Percentiles rank a stretch among this genome's conserved stretches.
phyloP scores from a whole-genome alignment of 2,329 filamentous ascomycete genomes.

The Fusarium napiforme region DNA sequence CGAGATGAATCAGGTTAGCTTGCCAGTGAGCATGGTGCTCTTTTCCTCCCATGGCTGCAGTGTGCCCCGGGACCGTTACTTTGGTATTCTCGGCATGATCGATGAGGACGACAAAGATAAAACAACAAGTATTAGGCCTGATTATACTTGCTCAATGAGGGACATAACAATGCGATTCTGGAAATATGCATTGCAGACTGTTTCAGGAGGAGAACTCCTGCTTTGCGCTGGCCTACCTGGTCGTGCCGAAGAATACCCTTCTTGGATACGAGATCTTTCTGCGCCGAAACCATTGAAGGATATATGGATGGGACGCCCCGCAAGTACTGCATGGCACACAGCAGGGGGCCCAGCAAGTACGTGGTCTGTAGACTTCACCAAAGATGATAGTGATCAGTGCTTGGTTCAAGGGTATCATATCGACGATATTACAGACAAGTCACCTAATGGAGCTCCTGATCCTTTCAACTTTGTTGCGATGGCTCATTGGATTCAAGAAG shows the following conservation, averaged over 20 bases:
- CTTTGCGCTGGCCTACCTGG: neutral
- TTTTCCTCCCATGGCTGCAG: neutral
- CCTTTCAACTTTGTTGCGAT: rapidly evolving
- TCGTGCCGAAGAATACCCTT: neutral
- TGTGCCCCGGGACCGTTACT: slow-evolving; percentile 4
- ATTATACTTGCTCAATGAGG: neutral
- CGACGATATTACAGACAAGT: neutral
- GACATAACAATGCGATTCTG: slow-evolving; percentile 10
- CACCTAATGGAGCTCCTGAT: rapidly evolving
- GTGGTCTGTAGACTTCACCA: neutral
- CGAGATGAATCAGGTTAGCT: neutral
- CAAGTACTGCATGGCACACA: neutral
- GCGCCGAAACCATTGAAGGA: neutral
- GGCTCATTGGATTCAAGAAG: neutral
- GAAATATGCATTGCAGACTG: neutral
- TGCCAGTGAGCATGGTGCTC: neutral
- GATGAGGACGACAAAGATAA: neutral
- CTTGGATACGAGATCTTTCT: slow-evolving; percentile 9
- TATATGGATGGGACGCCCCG: neutral
- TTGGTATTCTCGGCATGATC: slow-evolving; percentile 7
- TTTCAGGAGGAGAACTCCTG: neutral
- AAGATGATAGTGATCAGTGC: neutral
- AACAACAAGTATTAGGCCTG: neutral
- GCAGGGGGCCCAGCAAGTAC: neutral
- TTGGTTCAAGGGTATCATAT: neutral